Evolutionary conservation across 768 basidiomycete species (phyloP).

Genomic region (Macrolepiota dolichaula): DNA sequence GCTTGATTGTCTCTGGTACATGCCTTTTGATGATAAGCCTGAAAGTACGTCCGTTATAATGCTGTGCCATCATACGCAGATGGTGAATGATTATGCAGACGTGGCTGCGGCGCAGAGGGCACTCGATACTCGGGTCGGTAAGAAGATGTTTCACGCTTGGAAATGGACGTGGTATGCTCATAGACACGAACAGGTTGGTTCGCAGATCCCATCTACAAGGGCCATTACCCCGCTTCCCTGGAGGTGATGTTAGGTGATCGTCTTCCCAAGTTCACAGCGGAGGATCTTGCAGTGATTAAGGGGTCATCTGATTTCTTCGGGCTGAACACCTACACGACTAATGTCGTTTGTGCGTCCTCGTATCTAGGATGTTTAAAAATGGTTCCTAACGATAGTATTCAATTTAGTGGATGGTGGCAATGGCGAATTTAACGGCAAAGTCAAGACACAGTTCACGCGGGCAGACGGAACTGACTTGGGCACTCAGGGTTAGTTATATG

Average conservation of each 20-base stretch:
- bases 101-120: conserved; percentile 60
- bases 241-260: conserved; percentile 45
- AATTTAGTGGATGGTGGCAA: conserved; percentile 47
- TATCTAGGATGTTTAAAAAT: neutral
- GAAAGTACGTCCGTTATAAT: conserved; percentile 51
- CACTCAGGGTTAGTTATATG: conserved; percentile 32
- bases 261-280: conserved; percentile 51
- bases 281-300: conserved; percentile 52
- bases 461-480: conserved; percentile 59
- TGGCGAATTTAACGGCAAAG: conserved; percentile 54
- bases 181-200: conserved; percentile 18
- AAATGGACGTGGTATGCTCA: neutral
- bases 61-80: neutral
- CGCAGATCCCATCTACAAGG: conserved; percentile 66
- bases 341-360: conserved; percentile 47
- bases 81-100: conserved; percentile 31
- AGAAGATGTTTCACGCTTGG: conserved; percentile 15
- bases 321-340: conserved; percentile 63
- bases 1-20: conserved; percentile 61
- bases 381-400: neutral
- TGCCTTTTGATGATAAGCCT: conserved; percentile 61
- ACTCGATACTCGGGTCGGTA: conserved; percentile 60
- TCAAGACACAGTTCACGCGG: conserved; percentile 49
- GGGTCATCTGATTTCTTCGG: conserved; percentile 69
- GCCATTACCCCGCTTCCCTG: conserved; percentile 56